Conservation (phyloP, 225 moss, liverwort and hornwort genomes). For the Polytrichum commune region DNA sequence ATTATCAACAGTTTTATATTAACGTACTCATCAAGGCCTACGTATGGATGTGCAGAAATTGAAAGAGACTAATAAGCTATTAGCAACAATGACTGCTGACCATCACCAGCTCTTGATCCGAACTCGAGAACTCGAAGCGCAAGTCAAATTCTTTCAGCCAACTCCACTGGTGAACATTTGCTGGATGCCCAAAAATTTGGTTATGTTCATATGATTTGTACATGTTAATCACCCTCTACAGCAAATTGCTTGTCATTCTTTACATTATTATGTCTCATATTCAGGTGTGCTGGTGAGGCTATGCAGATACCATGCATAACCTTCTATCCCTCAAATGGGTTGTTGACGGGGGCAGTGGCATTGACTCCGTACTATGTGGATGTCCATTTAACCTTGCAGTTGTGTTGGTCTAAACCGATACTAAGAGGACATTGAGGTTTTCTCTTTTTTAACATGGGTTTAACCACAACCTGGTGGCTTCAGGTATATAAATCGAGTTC, state of each 20-base stretch:
- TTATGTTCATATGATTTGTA: too few relatives aligned
- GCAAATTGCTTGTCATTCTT: too few relatives aligned
- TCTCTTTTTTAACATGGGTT: too few relatives aligned
- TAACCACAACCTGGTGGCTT: slow-evolving; percentile 10
- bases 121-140: slow-evolving; percentile 74
- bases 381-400: neutral
- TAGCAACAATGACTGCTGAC: slow-evolving; percentile 58
- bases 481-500: slow-evolving; percentile 37
- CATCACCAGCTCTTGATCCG: slow-evolving; percentile 68
- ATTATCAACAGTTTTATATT: neutral
- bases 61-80: slow-evolving; percentile 60
- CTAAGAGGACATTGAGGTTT: too few relatives aligned
- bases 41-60: slow-evolving; percentile 44
- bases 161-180: slow-evolving; percentile 38
- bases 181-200: too few relatives aligned
- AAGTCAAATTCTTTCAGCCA: slow-evolving; percentile 61
- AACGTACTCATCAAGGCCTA: too few relatives aligned
- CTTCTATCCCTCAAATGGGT: neutral
- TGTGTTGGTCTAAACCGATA: neutral
- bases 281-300: too few relatives aligned
- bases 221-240: too few relatives aligned
- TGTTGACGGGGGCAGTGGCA: neutral
- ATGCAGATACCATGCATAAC: neutral
- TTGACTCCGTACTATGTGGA: neutral
- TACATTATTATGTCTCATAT: too few relatives aligned